phyloP scores from a whole-genome alignment of 352 stramenopile genomes.

The Phytopythium chamaehyphon region DNA sequence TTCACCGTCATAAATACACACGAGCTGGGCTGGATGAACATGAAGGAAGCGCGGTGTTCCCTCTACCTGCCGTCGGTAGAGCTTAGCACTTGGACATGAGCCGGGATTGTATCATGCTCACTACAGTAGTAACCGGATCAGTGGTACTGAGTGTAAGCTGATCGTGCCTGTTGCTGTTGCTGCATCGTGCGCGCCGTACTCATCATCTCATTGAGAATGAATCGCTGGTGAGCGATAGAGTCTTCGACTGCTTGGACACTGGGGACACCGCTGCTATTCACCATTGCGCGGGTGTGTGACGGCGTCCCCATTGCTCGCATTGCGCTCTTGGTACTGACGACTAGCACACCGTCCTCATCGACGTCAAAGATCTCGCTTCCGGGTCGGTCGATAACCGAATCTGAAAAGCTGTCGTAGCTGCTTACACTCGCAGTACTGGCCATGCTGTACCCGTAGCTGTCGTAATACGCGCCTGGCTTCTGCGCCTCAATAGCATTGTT shows the following conservation, averaged over 20 bases:
- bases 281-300: conserved; percentile 5
- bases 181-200: conserved; percentile 41
- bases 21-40: conserved; percentile 3
- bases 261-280: conserved; percentile 9
- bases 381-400: conserved; percentile 19
- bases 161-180: conserved; percentile 18
- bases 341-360: conserved; percentile 37
- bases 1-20: conserved; percentile 7
- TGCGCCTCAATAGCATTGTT: neutral
- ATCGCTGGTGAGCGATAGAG: conserved; percentile 61
- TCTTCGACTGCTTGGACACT: conserved; percentile 44
- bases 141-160: conserved; percentile 2
- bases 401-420: conserved; percentile 31
- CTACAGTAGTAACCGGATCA: neutral
- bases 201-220: conserved; percentile 66
- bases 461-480: neutral
- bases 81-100: neutral
- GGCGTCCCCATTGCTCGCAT: conserved; percentile 6
- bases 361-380: conserved; percentile 24
- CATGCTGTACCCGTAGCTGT: conserved; percentile 18
- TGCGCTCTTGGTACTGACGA: conserved; percentile 37
- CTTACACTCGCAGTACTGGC: conserved; percentile 39
- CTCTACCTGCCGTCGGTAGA: too few relatives aligned
- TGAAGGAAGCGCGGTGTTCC: neutral
- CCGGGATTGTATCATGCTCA: neutral